Evolutionary conservation across 2,329 filamentous ascomycete genomes (phyloP).

Genomic region (Chaetomiaceae sp.): DNA sequence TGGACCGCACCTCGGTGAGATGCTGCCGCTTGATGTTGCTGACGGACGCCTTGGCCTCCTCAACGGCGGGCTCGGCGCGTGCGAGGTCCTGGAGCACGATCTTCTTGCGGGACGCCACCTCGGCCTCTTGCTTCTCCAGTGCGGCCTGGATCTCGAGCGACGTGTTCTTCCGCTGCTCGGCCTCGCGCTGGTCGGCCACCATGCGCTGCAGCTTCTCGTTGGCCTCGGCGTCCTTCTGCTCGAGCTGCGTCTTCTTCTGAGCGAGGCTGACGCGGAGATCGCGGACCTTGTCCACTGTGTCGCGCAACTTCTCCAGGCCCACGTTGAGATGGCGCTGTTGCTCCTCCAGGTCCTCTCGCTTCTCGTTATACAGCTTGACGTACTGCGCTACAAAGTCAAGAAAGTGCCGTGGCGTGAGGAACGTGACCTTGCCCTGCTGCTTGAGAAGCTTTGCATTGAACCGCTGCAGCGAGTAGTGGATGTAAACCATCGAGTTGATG

Average conservation of each 20-base stretch:
- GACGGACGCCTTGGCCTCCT: conserved; percentile 90
- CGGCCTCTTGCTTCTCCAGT: conserved; percentile 81
- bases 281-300: conserved; percentile 95
- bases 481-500: conserved; percentile 97
- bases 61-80: conserved; percentile 84
- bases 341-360: conserved; percentile 96
- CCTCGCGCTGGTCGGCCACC: conserved; percentile 92
- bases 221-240: conserved; percentile 89
- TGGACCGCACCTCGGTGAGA: conserved; percentile 93
- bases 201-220: conserved; percentile 97
- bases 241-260: conserved; percentile 88
- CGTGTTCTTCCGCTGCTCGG: conserved; percentile 80
- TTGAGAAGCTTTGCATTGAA: conserved; percentile 86
- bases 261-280: conserved; percentile 86
- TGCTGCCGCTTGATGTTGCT: conserved; percentile 98
- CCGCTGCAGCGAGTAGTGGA: conserved; percentile 86
- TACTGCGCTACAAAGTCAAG: conserved; percentile 98
- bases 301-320: conserved; percentile 91
- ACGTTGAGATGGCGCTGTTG: conserved; percentile 98
- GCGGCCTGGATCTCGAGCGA: conserved; percentile 85
- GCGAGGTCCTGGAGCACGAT: conserved; percentile 84
- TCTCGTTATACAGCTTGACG: conserved; percentile 94
- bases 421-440: conserved; percentile 88
- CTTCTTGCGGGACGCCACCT: conserved; percentile 75
- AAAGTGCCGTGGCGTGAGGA: conserved; percentile 93